These are phyloP conservation scores for Bipolaris bicolor DNA, from an alignment of 2,329 filamentous ascomycete species.

Conservation along the genomic window DNA sequence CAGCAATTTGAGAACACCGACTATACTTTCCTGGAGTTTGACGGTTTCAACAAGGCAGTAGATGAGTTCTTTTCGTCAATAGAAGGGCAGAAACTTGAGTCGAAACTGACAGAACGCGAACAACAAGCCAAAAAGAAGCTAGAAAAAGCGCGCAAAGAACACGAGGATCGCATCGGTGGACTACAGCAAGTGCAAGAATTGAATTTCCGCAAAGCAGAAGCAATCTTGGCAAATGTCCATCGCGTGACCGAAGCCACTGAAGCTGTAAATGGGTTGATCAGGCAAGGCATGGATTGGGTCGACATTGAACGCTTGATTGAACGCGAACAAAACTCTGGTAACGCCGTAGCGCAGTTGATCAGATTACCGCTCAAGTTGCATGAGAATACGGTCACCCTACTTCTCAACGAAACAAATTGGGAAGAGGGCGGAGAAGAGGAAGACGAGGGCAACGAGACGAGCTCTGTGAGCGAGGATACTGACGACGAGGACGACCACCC, in stretches of 20 bases:
- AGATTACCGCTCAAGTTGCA: constrained; percentile 84
- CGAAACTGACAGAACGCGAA: constrained; percentile 80
- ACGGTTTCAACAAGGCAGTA: constrained; percentile 89
- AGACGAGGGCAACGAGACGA: constrained; percentile 62
- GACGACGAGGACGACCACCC: constrained; percentile 62
- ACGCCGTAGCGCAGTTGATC: constrained; percentile 86
- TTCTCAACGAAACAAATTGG: constrained; percentile 73
- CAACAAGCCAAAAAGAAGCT: constrained; percentile 81
- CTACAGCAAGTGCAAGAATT: constrained; percentile 80
- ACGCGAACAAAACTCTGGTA: constrained; percentile 78
- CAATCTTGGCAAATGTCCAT: constrained; percentile 88
- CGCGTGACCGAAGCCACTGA: constrained; percentile 91
- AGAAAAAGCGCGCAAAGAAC: constrained; percentile 81
- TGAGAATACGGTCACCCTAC: constrained; percentile 85
- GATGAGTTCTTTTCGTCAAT: constrained; percentile 98
- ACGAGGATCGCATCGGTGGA: constrained; percentile 82
- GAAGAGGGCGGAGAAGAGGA: constrained; percentile 67
- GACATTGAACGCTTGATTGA: constrained; percentile 89
- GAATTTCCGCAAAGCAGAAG: constrained; percentile 85
- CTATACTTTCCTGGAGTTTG: constrained; percentile 74
- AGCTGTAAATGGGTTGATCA: constrained; percentile 88
- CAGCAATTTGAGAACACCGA: constrained; percentile 74
- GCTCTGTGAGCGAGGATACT: constrained; percentile 69
- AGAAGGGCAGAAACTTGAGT: constrained; percentile 90
- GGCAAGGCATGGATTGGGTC: constrained; percentile 96